These are phyloP conservation scores for Arthrobotrys megalospora DNA, from an alignment of 2,329 filamentous ascomycete genomes.

Conservation along the genomic window DNA sequence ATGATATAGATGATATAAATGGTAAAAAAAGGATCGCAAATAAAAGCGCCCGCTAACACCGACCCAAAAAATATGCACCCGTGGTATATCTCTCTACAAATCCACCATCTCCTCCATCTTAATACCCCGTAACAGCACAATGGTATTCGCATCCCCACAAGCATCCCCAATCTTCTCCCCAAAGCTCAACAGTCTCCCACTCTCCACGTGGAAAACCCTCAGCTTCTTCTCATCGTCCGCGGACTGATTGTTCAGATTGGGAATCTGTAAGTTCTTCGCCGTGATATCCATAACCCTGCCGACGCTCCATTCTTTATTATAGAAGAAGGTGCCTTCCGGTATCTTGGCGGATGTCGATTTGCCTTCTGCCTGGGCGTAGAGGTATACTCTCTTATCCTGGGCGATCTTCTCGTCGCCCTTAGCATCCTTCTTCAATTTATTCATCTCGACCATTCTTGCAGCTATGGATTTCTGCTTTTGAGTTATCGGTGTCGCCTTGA, in stretches of 20 bases:
- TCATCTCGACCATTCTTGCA: constrained; percentile 78
- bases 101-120: constrained; percentile 80
- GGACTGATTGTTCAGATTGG: constrained; percentile 86
- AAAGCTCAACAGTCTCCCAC: constrained; percentile 87
- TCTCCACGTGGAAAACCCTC: constrained; percentile 92
- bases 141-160: constrained; percentile 86
- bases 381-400: constrained; percentile 86
- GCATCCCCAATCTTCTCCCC: constrained; percentile 83
- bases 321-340: constrained; percentile 85
- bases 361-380: constrained; percentile 90
- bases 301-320: constrained; percentile 88
- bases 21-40: constrained; percentile 1
- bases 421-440: constrained; percentile 85
- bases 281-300: constrained; percentile 85
- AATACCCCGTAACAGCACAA: constrained; percentile 90
- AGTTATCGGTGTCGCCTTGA: constrained; percentile 64
- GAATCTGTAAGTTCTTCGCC: constrained; percentile 81
- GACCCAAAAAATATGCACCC: constrained; percentile 5
- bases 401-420: constrained; percentile 90
- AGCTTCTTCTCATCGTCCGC: constrained; percentile 83
- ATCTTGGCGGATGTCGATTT: constrained; percentile 87
- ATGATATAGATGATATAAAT: constrained; percentile 9
- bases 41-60: constrained; percentile 37
- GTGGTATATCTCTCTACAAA: constrained; percentile 25
- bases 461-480: constrained; percentile 78